Conservation (phyloP, 305 asterid species). For the Fraxinus greggii region DNA sequence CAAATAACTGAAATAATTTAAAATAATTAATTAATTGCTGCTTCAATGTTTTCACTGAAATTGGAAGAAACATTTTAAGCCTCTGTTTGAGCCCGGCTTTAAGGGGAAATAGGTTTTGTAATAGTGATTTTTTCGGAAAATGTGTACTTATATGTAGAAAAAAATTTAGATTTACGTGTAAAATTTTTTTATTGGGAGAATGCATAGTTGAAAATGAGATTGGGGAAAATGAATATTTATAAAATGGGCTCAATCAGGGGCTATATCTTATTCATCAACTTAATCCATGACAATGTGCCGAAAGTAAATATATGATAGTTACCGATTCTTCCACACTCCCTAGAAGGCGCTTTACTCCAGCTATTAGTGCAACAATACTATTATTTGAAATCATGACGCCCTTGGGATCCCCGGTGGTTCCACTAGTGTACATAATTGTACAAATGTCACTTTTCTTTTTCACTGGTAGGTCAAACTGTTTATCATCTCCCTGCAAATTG, state of each 20-base stretch:
- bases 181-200: neutral
- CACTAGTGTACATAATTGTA: constrained; percentile 95
- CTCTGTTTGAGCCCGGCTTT: neutral
- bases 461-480: constrained; percentile 73
- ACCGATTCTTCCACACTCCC: constrained; percentile 75
- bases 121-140: neutral
- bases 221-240: neutral
- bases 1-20: neutral
- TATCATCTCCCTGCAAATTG: constrained; percentile 64
- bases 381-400: constrained; percentile 92
- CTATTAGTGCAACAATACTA: constrained; percentile 73
- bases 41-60: constrained; percentile 8
- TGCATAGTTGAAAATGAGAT: neutral
- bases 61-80: neutral
- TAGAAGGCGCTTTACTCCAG: constrained; percentile 67
- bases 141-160: neutral
- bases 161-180: neutral
- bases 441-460: constrained; percentile 78
- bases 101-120: neutral
- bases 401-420: constrained; percentile 97
- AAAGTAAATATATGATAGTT: constrained; percentile 20
- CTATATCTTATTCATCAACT: neutral
- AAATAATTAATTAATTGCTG: constrained; percentile 13
- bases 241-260: neutral
- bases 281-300: neutral